Conservation (phyloP, 2,329 filamentous ascomycete genomes). For the Diaporthe citrichinensis region DNA sequence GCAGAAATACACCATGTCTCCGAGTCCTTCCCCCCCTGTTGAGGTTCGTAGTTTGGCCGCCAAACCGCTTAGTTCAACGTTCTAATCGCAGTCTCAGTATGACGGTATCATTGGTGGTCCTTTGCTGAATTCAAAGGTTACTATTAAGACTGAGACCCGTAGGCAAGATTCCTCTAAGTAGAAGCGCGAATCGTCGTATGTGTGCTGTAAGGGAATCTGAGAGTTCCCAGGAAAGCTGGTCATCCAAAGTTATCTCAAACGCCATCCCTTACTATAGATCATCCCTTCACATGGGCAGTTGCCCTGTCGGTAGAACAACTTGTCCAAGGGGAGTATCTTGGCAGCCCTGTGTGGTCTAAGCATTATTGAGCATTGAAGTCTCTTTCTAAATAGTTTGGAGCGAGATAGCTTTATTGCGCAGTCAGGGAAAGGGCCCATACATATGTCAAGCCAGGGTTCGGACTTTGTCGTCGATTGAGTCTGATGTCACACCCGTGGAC, state of each 20-base stretch:
- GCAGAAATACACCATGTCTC: too few relatives aligned
- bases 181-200: not conserved
- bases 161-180: not conserved
- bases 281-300: not conserved
- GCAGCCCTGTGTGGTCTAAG: not conserved
- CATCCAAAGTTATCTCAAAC: not conserved
- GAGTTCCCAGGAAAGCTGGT: too few relatives aligned
- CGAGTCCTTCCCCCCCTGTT: too few relatives aligned
- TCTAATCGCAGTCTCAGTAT: too few relatives aligned
- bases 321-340: not conserved
- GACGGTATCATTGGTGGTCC: too few relatives aligned
- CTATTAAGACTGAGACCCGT: too few relatives aligned
- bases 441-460: not conserved
- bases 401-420: too few relatives aligned
- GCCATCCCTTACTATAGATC: not conserved
- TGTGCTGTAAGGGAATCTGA: not conserved
- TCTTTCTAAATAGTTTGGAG: not conserved
- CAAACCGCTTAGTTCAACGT: too few relatives aligned
- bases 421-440: not conserved
- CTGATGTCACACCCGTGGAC: conserved; percentile 8
- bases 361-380: too few relatives aligned
- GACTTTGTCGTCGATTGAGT: not conserved
- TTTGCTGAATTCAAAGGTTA: too few relatives aligned
- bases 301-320: not conserved
- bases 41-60: too few relatives aligned